These are phyloP conservation scores for Populus deltoides DNA, from an alignment of 345 rosid genomes.

Conservation along the genomic window DNA sequence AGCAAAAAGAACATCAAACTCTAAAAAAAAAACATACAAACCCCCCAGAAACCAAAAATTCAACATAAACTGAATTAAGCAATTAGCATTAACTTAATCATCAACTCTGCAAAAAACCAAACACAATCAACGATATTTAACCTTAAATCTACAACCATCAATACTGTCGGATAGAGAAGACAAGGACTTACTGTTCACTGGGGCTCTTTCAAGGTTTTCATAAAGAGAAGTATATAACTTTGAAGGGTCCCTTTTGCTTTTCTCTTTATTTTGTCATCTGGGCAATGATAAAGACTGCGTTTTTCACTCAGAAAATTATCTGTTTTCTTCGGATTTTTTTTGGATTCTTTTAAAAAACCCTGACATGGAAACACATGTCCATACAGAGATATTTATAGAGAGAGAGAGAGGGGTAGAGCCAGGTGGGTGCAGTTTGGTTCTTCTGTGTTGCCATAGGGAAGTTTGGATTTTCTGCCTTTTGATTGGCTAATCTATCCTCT, in stretches of 20 bases:
- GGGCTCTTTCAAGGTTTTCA: background rate
- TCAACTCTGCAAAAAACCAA: background rate
- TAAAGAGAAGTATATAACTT: background rate
- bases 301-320: background rate
- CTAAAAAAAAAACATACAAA: background rate
- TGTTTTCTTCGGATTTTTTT: background rate
- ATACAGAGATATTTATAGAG: background rate
- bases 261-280: background rate
- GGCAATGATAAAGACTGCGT: background rate
- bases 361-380: background rate
- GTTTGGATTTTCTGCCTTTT: background rate
- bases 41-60: background rate
- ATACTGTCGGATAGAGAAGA: background rate
- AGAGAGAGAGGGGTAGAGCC: background rate
- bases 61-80: background rate
- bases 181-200: background rate
- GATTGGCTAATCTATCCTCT: background rate
- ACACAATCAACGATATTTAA: background rate
- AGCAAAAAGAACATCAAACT: slow-evolving; percentile 12
- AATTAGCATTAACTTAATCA: background rate
- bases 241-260: background rate
- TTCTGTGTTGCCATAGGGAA: background rate
- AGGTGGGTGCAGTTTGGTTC: background rate
- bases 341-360: background rate
- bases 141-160: background rate